These are phyloP conservation scores for Nakataea oryzae DNA, from an alignment of 2,329 filamentous ascomycete genomes.

Conservation along the genomic window DNA sequence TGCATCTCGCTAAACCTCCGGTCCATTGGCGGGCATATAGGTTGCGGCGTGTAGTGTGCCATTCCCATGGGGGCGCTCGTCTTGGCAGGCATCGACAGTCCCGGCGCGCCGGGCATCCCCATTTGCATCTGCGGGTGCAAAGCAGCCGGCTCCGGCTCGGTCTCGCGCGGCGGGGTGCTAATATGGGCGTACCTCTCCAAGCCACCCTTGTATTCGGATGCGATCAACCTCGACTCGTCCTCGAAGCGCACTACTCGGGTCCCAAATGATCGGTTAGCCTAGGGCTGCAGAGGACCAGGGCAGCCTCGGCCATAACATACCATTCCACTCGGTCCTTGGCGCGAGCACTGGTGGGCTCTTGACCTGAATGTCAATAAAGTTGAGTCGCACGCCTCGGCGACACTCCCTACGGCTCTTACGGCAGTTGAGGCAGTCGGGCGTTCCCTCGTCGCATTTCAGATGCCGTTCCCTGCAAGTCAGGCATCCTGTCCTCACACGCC, in stretches of 20 bases:
- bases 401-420: conserved; percentile 78
- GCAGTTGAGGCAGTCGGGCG: conserved; percentile 62
- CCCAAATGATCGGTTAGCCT: not conserved
- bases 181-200: conserved; percentile 58
- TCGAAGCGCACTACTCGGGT: conserved; percentile 56
- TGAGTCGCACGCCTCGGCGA: conserved; percentile 76
- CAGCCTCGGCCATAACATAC: conserved; percentile 22
- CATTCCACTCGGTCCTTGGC: conserved; percentile 54
- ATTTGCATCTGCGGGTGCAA: conserved; percentile 12
- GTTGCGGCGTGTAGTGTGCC: not conserved
- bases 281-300: not conserved
- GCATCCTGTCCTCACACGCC: conserved; percentile 80
- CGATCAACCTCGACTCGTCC: conserved; percentile 83
- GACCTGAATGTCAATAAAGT: conserved; percentile 80
- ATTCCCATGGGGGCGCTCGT: not conserved
- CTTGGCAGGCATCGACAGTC: not conserved
- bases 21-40: not conserved
- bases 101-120: not conserved
- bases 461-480: conserved; percentile 83
- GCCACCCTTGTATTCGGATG: conserved; percentile 80
- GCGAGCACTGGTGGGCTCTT: conserved; percentile 55
- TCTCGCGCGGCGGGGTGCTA: conserved; percentile 23
- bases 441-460: conserved; percentile 78
- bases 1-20: conserved; percentile 6
- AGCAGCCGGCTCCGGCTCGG: conserved; percentile 13